Evolutionary conservation across 306 rosid genomes (phyloP), one percentile per base, ranked within the genome.

Genomic region (Lathyrus sativus): DNA sequence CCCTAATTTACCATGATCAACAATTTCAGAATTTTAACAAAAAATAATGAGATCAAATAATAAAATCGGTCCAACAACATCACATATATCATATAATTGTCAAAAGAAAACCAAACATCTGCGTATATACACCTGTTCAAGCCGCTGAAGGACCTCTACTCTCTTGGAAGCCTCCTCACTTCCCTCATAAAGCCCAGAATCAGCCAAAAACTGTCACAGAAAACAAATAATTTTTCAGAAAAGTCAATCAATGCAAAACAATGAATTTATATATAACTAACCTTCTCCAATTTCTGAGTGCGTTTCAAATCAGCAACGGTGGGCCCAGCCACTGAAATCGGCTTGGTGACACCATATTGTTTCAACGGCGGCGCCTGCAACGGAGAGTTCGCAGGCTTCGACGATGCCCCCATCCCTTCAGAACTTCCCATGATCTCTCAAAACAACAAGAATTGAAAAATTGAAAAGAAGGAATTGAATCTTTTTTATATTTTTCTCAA

Each of bases 261-360:
- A 46, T 18, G 72, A 74, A 31, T 11, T 62, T 13, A 19, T 18
- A 56, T 18, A 56, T 9, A 62, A 11, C 66, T 7, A 58, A 91
- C 97, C 96, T 88, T 91, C 62, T 91, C 84, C 24, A 88, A 73
- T 62, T 85, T 80, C 11, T 24, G 31, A 70, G 72, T 83, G 50
- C 82, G 79, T 57, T 81, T 85, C 15, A 68, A 55, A 57, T 91
- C 97, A 49, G 73, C 43, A 29, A 28, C 76, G 1, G 71, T 74
- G 1, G 97, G 96, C 9, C 88, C 91, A 31, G 96, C 85, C 74
- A 13, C 64, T 17, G 96, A 86, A 63, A 88, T 78, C 2, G 97
- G 84, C 67, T 85, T 80, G 0, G 97, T 88, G 45, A 88, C 92
- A 5, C 92, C 97, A 6, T 61, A 71, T 61, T 82, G 85, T 68